Evolutionary conservation across 768 basidiomycete genomes (phyloP).

Genomic region (Chiua virens): DNA sequence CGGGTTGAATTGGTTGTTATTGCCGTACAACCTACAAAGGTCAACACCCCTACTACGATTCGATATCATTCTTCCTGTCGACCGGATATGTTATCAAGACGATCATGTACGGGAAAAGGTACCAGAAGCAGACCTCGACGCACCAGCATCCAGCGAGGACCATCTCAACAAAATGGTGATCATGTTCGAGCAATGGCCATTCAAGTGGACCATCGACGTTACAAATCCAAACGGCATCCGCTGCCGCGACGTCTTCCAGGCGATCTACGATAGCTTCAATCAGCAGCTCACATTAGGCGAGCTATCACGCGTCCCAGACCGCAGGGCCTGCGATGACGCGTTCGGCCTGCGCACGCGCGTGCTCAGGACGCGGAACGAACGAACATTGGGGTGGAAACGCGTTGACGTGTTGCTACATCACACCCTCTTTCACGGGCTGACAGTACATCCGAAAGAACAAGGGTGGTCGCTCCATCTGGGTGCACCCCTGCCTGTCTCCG

Average conservation of each 20-base stretch:
- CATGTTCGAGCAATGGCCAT: constrained; percentile 35
- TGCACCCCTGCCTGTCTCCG: not conserved
- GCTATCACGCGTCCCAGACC: constrained; percentile 28
- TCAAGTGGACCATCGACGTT: constrained; percentile 38
- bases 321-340: constrained; percentile 33
- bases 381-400: constrained; percentile 47
- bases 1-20: constrained; percentile 44
- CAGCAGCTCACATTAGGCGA: constrained; percentile 44
- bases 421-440: constrained; percentile 51
- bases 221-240: constrained; percentile 41
- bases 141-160: constrained; percentile 38
- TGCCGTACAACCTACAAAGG: constrained; percentile 35
- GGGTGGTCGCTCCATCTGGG: constrained; percentile 31
- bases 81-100: constrained; percentile 20
- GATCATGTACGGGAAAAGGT: constrained; percentile 22
- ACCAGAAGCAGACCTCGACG: constrained; percentile 37
- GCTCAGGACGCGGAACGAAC: constrained; percentile 36
- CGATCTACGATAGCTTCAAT: constrained; percentile 49
- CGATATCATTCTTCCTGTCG: constrained; percentile 46
- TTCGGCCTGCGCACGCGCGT: constrained; percentile 43
- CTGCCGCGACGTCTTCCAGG: constrained; percentile 55
- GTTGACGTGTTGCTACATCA: constrained; percentile 52
- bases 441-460: constrained; percentile 21
- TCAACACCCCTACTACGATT: constrained; percentile 41
- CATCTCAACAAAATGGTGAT: constrained; percentile 46